A percentile compares a stretch with the other conserved stretches of the same genome.
These are phyloP conservation scores for Acanthamoeba royreba DNA, from an alignment of 208 protist species.

Conservation along the genomic window DNA sequence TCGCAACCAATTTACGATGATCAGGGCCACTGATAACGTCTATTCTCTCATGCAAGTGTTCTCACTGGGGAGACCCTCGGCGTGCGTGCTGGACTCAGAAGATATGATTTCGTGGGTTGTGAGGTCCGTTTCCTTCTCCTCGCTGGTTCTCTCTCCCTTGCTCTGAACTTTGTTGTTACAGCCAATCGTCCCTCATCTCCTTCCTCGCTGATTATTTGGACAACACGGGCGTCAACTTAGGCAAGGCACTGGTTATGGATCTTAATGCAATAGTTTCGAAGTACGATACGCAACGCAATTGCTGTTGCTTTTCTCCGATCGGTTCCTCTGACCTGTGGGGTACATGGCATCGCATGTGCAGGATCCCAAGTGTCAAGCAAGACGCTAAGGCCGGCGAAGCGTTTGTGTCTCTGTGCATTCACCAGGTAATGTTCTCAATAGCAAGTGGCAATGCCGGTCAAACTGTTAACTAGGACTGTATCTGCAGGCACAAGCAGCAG, in stretches of 20 bases:
- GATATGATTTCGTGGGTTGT: conserved; percentile 46
- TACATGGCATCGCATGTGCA: background rate
- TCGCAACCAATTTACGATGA: conserved; percentile 29
- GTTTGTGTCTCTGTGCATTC: conserved; percentile 36
- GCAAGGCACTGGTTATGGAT: background rate
- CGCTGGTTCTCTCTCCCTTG: background rate
- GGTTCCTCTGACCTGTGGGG: background rate
- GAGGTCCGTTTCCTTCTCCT: background rate
- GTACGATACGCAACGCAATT: background rate
- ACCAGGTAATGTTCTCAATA: conserved; percentile 8
- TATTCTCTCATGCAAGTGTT: conserved; percentile 10
- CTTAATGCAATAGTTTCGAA: background rate
- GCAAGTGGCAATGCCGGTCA: background rate
- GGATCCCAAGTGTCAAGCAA: background rate
- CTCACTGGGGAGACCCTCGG: background rate
- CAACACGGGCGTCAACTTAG: background rate
- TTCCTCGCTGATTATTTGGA: background rate
- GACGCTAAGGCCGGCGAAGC: background rate
- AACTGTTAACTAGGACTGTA: background rate
- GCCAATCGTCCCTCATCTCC: background rate
- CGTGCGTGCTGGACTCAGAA: conserved; percentile 3
- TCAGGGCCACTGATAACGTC: background rate
- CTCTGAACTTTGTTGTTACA: background rate
- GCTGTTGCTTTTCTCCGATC: background rate
- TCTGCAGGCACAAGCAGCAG: background rate